Evolutionary conservation across 495 filamentous ascomycete genomes (phyloP).

Genomic region (Aspergillus saccharolyticus): DNA sequence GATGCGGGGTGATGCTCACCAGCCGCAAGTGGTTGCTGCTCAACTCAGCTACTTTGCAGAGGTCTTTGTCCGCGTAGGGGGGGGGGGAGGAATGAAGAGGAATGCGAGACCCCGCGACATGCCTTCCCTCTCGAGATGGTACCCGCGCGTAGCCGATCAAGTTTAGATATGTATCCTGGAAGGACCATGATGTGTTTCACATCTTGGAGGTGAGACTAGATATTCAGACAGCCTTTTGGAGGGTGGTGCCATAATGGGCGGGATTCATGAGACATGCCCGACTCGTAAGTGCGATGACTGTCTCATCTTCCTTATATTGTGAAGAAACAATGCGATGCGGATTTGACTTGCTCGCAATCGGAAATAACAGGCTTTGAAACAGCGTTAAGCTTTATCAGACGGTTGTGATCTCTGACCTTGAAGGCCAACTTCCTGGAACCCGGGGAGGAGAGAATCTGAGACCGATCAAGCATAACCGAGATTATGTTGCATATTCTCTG

Average conservation of each 20-base stretch:
- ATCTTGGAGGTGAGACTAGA: not conserved
- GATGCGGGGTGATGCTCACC: not conserved
- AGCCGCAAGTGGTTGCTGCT: slow-evolving; percentile 12
- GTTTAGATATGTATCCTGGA: slow-evolving; percentile 12
- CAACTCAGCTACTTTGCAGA: slow-evolving; percentile 7
- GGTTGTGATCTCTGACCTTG: too few relatives aligned
- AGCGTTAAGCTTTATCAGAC: too few relatives aligned
- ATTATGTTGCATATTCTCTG: too few relatives aligned
- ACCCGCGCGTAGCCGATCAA: slow-evolving; percentile 15
- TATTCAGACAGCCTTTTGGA: not conserved
- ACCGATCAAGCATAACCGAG: too few relatives aligned
- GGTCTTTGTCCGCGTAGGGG: not conserved
- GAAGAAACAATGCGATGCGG: not conserved
- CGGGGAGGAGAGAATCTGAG: too few relatives aligned
- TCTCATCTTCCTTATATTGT: not conserved
- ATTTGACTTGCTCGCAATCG: not conserved
- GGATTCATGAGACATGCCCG: not conserved
- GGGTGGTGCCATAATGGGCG: not conserved
- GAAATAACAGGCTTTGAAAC: not conserved
- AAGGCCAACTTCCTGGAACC: too few relatives aligned
- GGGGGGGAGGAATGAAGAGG: slow-evolving; percentile 4
- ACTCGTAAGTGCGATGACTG: too few relatives aligned
- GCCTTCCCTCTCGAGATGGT: slow-evolving; percentile 5
- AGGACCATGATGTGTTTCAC: slow-evolving; percentile 1
- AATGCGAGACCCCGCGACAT: slow-evolving; percentile 15